Evolutionary conservation across 306 rosid genomes (phyloP).

Genomic region (Quercus bicolor): DNA sequence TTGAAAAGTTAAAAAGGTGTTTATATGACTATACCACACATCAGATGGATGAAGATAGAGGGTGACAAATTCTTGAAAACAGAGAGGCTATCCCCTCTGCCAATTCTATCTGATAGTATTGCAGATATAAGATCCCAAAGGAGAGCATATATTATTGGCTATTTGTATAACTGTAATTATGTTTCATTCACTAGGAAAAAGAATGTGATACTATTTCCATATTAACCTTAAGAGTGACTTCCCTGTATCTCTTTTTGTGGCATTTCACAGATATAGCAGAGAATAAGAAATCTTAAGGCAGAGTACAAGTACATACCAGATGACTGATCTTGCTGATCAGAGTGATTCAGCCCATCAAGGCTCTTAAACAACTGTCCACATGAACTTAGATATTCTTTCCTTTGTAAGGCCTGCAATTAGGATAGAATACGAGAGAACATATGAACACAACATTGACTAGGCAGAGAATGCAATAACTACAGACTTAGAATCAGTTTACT

Average conservation of each 20-base stretch:
- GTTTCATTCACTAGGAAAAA: not conserved
- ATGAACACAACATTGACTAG: conserved; percentile 8
- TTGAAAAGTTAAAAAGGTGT: not conserved
- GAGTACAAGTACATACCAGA: conserved; percentile 39
- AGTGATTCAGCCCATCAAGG: conserved; percentile 19
- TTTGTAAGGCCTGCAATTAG: conserved; percentile 42
- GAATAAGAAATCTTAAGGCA: conserved; percentile 4
- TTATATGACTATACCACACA: not conserved
- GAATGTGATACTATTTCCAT: not conserved
- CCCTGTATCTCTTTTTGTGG: not conserved
- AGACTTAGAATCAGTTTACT: conserved; percentile 26
- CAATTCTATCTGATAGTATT: not conserved
- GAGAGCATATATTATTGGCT: not conserved
- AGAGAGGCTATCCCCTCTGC: not conserved
- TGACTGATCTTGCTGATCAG: conserved; percentile 36
- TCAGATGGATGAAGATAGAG: not conserved
- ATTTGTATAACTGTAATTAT: not conserved
- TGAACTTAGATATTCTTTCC: conserved; percentile 34
- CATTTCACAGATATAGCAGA: not conserved
- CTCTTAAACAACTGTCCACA: conserved; percentile 28
- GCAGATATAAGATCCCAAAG: not conserved
- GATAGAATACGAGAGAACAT: not conserved
- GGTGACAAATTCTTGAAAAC: not conserved
- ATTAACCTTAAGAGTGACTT: not conserved
- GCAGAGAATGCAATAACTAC: conserved; percentile 15